Conservation (phyloP, 2,329 filamentous ascomycete genomes). For the Alternaria triticimaculans region DNA sequence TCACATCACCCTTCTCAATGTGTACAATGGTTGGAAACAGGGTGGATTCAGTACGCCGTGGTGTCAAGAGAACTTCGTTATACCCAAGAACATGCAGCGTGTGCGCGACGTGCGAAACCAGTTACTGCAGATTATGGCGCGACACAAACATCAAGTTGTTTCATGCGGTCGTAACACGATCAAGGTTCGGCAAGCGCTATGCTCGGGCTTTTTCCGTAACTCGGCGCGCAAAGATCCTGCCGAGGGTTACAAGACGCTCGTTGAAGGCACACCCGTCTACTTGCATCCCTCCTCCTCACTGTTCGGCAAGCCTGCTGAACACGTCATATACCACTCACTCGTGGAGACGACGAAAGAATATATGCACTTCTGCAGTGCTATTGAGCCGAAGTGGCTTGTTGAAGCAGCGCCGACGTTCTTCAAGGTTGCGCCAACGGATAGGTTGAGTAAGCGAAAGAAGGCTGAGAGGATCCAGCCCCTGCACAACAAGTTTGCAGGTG, state of each 20-base stretch:
- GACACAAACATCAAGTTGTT: constrained; percentile 81
- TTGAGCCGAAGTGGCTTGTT: constrained; percentile 93
- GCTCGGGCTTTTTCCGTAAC: constrained; percentile 94
- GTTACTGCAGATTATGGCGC: constrained; percentile 89
- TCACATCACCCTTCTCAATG: constrained; percentile 92
- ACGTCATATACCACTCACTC: constrained; percentile 91
- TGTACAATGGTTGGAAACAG: constrained; percentile 96
- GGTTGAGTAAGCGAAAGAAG: constrained; percentile 87
- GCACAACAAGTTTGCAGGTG: constrained; percentile 88
- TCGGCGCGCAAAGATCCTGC: constrained; percentile 92
- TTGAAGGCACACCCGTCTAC: constrained; percentile 93
- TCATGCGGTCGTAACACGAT: constrained; percentile 88
- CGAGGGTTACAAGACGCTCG: constrained; percentile 97
- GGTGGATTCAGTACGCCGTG: constrained; percentile 82
- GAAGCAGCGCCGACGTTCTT: constrained; percentile 99
- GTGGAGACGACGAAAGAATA: constrained; percentile 97
- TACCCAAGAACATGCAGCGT: constrained; percentile 84
- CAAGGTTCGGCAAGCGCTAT: constrained; percentile 86
- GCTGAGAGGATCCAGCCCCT: constrained; percentile 94
- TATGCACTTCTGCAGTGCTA: constrained; percentile 92
- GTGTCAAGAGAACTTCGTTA: constrained; percentile 98
- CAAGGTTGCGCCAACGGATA: constrained; percentile 90
- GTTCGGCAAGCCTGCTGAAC: constrained; percentile 95
- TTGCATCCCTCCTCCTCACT: constrained; percentile 90
- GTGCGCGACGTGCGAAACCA: constrained; percentile 93